Base-by-base conservation (phyloP, 1,284 basidiomycete species). In the Cutaneotrichosporon cavernicola region DNA sequence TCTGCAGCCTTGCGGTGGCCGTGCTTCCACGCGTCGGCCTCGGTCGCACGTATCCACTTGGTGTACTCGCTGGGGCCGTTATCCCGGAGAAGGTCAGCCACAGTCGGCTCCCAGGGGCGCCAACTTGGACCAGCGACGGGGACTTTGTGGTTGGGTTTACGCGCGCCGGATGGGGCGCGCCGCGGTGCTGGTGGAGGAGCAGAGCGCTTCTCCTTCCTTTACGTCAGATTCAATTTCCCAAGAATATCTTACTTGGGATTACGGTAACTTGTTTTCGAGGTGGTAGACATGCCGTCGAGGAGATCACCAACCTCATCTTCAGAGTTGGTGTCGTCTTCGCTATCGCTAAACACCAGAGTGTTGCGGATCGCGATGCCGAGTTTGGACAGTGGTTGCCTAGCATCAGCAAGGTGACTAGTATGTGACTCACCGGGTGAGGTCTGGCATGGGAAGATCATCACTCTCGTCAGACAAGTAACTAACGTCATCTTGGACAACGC, bases 301-400 rank as follows among this genome's bases (percentile, higher is more conserved):
- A 68, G 53, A 34, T 63, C 66, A 59, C 62, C 61, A 21, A 74
- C 69, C 55, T 76, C 74, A 60, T 74, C 74, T 50, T 77, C 76
- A 1, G 72, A 73, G 40, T 72, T 71, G 11, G 69, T 18, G n/a
- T 67, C 69, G 9, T 63, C 18, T 21, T 66, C 67, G 26, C 65
- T 59, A 18, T 70, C 69, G 11, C 70, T 71, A 0, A 58, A 64
- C n/a, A 68, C 69, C 10, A 71, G 57, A 40, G 64, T 67, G 43
- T 67, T 68, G 40, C 68, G 66, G 14, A 75, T 72, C 32, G 58
- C 64, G 46, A 64, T 59, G 6, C 71, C 72, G 0, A 75, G 65
- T 16, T 63, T 56, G 4, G 60, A 51, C 4, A 56, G 52, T 1
- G 62, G 36, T 38, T 38, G 43, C 8, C 67, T 65, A 5, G n/a